Conservation (phyloP, 108 stramenopile genomes). For the Mayamaea pseudoterrestris region DNA sequence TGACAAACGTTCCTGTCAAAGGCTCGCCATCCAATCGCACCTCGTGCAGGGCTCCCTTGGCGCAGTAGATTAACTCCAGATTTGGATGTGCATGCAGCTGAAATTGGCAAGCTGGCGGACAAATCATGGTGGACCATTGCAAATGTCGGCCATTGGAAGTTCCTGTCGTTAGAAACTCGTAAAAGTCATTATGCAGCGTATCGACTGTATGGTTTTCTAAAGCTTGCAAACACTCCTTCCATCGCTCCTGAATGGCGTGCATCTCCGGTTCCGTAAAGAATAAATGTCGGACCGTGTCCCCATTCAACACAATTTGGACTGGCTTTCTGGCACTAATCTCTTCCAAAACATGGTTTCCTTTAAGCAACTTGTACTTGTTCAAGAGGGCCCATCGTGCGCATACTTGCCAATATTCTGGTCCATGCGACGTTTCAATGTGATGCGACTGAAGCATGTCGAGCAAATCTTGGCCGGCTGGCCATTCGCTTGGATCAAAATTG, state of each 20-base stretch:
- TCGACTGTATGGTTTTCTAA: too few species aligned
- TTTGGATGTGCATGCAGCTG: slow-evolving; percentile 39
- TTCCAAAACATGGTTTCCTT: neutral
- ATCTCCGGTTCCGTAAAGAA: too few species aligned
- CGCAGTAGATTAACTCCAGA: slow-evolving; percentile 20
- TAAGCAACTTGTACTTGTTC: neutral
- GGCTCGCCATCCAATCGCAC: slow-evolving; percentile 15
- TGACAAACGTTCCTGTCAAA: slow-evolving; percentile 6
- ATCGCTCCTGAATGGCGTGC: too few species aligned
- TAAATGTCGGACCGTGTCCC: too few species aligned
- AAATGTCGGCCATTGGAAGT: slow-evolving; percentile 11
- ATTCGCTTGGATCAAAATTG: too few species aligned
- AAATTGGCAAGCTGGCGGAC: slow-evolving; percentile 18
- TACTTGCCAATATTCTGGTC: neutral
- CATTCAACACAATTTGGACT: too few species aligned
- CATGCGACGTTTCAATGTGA: neutral
- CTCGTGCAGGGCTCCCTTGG: slow-evolving; percentile 19
- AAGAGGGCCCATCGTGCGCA: neutral
- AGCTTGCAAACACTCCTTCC: too few species aligned
- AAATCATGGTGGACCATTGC: slow-evolving; percentile 20
- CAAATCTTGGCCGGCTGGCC: too few species aligned
- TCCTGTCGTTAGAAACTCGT: slow-evolving; percentile 5
- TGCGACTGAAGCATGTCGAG: too few species aligned
- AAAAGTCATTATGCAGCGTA: too few species aligned
- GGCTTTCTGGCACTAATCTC: too few species aligned